Evolutionary conservation across 441 rosid genomes (phyloP).

Genomic region (Jatropha multifida): DNA sequence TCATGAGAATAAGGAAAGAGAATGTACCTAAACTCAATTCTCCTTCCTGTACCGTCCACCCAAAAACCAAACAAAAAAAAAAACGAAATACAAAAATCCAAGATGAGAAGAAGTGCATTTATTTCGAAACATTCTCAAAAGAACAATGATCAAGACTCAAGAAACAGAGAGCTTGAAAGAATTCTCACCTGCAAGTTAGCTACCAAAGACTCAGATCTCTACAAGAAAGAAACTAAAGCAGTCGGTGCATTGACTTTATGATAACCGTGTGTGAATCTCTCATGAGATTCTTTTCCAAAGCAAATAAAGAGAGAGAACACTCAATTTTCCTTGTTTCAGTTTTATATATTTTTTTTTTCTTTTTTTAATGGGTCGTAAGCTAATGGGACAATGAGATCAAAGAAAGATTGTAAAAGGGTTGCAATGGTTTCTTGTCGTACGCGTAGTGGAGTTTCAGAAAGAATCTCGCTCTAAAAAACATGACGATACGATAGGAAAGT

Average conservation of each 20-base stretch:
- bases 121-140: slow-evolving; percentile 17
- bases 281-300: slow-evolving; percentile 8
- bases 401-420: slow-evolving; percentile 24
- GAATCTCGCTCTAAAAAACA: slow-evolving; percentile 16
- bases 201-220: slow-evolving; percentile 46
- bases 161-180: background rate
- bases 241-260: slow-evolving; percentile 50
- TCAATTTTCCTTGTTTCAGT: background rate
- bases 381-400: slow-evolving; percentile 24
- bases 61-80: slow-evolving; percentile 16
- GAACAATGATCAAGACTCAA: slow-evolving; percentile 9
- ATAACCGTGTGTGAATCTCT: background rate
- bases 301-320: slow-evolving; percentile 1
- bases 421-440: slow-evolving; percentile 18
- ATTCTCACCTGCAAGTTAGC: slow-evolving; percentile 25
- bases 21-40: slow-evolving; percentile 1
- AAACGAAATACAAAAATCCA: slow-evolving; percentile 7
- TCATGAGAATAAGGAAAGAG: background rate
- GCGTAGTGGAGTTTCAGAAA: slow-evolving; percentile 22
- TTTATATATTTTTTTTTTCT: background rate
- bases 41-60: slow-evolving; percentile 16
- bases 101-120: slow-evolving; percentile 30
- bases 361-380: background rate
- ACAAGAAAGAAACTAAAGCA: slow-evolving; percentile 15
- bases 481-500: background rate